Base-by-base conservation (phyloP, 2,329 filamentous ascomycete genomes). In the Mycosphaerella arachidis region DNA sequence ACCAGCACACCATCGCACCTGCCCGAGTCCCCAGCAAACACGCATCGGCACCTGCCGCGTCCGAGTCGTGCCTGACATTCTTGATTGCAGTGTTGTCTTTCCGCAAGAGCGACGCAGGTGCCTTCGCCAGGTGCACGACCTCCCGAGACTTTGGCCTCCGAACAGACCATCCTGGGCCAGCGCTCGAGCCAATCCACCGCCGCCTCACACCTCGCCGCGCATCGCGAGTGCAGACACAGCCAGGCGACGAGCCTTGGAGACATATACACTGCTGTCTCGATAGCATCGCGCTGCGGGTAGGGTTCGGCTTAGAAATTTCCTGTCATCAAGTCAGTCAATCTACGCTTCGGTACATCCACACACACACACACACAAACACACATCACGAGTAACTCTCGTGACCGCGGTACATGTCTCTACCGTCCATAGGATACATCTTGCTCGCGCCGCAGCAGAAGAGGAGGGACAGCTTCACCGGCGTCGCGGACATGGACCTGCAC, bases 401-500 rank as follows among this genome's bases (percentile, higher is more conserved):
- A 56, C 56, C 56, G 63, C 66, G 60, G 63, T 68, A 64, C 53
- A 71, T 71, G 69, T 66, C 69, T 67, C 65, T 71, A 60, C 70
- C 69, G 63, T 71, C 67, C 48, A 70, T 72, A 56, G 65, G 63
- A 46, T 63, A 68, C 58, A 62, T 71, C 52, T 61, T 71, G 61
- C 59, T 66, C 58, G 64, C 66, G 57, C 63, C 63, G 62, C 66
- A 68, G 61, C 61, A 65, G 62, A 73, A 71, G 67, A 71, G 71
- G 66, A 72, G 72, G 69, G 72, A 74, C 63, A 73, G 70, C 67
- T 64, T 70, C 58, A 67, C 70, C 53, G 67, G 66, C 63, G 57
- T 62, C 33, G 65, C 59, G 58, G 68, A 69, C 59, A 74, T 74
- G 72, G 70, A 74, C 61, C 68, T 74, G 56, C 67, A 72, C 58